A percentile compares a stretch with the other conserved stretches of the same genome.
Conservation (phyloP, 768 basidiomycete genomes). For the Clitopilus passeckerianus region DNA sequence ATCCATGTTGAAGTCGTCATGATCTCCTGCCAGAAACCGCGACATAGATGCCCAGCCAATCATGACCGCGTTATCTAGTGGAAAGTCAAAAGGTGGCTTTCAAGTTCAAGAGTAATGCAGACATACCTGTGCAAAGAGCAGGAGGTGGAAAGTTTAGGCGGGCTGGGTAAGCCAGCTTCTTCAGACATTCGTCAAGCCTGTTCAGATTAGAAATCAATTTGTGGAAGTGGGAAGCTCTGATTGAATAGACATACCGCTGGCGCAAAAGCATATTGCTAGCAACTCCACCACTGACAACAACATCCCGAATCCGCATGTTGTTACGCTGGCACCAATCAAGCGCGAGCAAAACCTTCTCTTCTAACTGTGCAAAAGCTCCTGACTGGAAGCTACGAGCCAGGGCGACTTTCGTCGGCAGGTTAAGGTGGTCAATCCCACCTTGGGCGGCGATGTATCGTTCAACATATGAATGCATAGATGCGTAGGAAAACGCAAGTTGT, state of each 20-base stretch:
- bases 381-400: conserved; percentile 72
- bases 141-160: conserved; percentile 70
- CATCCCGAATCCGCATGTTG: conserved; percentile 40
- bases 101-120: neutral
- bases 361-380: conserved; percentile 67
- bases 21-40: conserved; percentile 60
- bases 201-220: neutral
- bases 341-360: conserved; percentile 63
- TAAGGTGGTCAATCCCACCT: conserved; percentile 37
- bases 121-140: conserved; percentile 74
- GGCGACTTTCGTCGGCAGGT: conserved; percentile 31
- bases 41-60: conserved; percentile 90
- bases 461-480: conserved; percentile 69
- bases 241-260: conserved; percentile 38
- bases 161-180: conserved; percentile 25
- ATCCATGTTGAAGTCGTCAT: conserved; percentile 57
- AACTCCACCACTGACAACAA: conserved; percentile 92
- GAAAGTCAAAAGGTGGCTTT: neutral
- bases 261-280: conserved; percentile 80
- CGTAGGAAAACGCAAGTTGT: conserved; percentile 70
- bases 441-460: conserved; percentile 47
- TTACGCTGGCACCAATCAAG: conserved; percentile 36
- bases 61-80: conserved; percentile 94
- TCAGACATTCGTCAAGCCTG: conserved; percentile 26
- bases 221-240: neutral